Base-by-base conservation (phyloP, 768 basidiomycete genomes). In the Lactifluus piperatus region DNA sequence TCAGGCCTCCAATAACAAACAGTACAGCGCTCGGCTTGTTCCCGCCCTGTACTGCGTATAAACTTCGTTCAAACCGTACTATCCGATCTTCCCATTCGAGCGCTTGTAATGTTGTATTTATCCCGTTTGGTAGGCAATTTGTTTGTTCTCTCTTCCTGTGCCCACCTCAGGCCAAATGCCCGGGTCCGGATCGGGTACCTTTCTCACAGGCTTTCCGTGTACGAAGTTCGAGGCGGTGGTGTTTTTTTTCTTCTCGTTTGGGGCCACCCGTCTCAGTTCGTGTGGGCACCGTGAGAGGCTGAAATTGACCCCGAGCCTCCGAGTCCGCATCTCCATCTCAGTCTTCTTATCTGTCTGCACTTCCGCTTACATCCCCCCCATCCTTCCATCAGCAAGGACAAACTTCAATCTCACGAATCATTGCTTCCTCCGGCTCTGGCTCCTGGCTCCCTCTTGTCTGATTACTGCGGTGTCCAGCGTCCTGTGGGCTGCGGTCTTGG, bases 11-110 rank as follows among this genome's bases (percentile, higher is more conserved):
- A 56, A 47, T 9, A 60, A 54, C 18, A 58, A 58, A 54, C 47
- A 59, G 54, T 61, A 61, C 60, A 61, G 60, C 60, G 60, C 60
- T 51, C 60, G 20, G 53, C 26, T 16, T 27, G 54, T 56, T 41
- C 50, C 59, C 44, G 34, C 58, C 55, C 60, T 61, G 54, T 50
- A 16, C 30, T 55, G 30, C 34, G n/a, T 13, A 20, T 7, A 24
- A n/a, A 37, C 26, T n/a, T 22, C 32, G 36, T 24, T 47, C 32
- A 54, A 45, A 30, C 29, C 4, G n/a, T 22, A 11, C 29, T 13
- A 44, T 27, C 51, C 44, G 57, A 52, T 56, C 48, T 51, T 51
- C 50, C 55, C 54, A 51, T 41, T 37, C 5, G 26, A 34, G 60
- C 60, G 60, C 60, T 29, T 37, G 34, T n/a, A n/a, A n/a, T n/a